phyloP scores from a whole-genome alignment of 2,329 filamentous ascomycete species.

The Microsporum audouinii region DNA sequence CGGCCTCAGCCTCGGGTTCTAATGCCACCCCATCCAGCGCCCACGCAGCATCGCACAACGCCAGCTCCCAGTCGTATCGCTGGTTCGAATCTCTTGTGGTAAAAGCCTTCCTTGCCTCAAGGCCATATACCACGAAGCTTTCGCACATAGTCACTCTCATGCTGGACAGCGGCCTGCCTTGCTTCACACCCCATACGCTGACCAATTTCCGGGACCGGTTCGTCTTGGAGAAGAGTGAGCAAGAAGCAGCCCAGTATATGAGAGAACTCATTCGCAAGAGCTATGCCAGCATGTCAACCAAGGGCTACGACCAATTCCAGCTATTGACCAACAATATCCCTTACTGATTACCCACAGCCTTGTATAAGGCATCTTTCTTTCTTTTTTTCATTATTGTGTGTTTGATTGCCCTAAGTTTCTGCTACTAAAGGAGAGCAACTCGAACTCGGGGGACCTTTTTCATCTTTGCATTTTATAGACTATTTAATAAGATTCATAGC shows the following conservation, averaged over 20 bases:
- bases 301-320: slow-evolving; percentile 97
- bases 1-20: not conserved
- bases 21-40: not conserved
- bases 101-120: slow-evolving; percentile 82
- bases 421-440: not conserved
- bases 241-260: slow-evolving; percentile 93
- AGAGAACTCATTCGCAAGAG: slow-evolving; percentile 79
- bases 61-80: slow-evolving; percentile 72
- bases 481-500: not conserved
- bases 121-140: slow-evolving; percentile 79
- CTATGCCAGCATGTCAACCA: slow-evolving; percentile 80
- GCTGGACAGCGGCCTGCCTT: slow-evolving; percentile 91
- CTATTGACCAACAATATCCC: slow-evolving; percentile 94
- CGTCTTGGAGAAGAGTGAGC: slow-evolving; percentile 79
- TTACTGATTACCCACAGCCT: slow-evolving; percentile 45
- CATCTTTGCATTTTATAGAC: not conserved
- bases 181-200: slow-evolving; percentile 94
- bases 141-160: slow-evolving; percentile 83
- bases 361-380: too few relatives aligned
- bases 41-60: slow-evolving; percentile 27
- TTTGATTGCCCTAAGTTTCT: not conserved
- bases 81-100: slow-evolving; percentile 96
- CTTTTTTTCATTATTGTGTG: not conserved
- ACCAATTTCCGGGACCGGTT: slow-evolving; percentile 87
- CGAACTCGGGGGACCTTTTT: not conserved